Evolutionary conservation across 257 asterid species (phyloP).

Genomic region (Schizonepeta tenuifolia): DNA sequence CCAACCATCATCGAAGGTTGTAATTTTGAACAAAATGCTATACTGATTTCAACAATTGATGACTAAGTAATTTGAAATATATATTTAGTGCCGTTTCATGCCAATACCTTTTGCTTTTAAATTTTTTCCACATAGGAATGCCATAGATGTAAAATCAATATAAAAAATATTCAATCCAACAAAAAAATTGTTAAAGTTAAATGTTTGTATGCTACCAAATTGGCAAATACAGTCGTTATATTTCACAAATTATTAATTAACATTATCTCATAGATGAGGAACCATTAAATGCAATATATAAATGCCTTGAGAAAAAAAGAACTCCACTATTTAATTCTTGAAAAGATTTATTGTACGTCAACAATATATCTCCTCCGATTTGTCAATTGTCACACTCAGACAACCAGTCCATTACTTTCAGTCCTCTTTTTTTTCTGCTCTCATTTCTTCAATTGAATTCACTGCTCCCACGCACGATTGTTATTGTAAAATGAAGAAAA

Average conservation of each 20-base stretch:
- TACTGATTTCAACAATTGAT: no score
- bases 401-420: constrained; percentile 14
- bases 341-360: not conserved
- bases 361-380: constrained; percentile 26
- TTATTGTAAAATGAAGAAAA: not conserved
- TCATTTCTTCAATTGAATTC: not conserved
- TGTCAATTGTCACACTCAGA: constrained; percentile 37
- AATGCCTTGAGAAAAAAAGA: not conserved
- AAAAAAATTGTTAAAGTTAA: not conserved
- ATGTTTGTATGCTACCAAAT: not conserved
- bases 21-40: no score
- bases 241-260: not conserved
- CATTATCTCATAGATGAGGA: not conserved
- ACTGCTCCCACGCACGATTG: constrained; percentile 16
- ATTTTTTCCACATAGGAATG: not conserved
- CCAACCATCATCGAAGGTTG: no score
- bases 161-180: not conserved
- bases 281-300: constrained; percentile 13
- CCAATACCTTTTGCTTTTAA: not conserved
- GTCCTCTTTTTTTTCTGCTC: not conserved
- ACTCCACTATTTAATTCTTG: not conserved
- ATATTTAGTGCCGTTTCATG: not conserved
- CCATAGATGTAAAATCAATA: not conserved
- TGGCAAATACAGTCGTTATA: not conserved
- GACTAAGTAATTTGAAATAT: no score